Evolutionary conservation across 2,329 filamentous ascomycete species (phyloP), one percentile per base, ranked within the genome.

Genomic region (Acrocalymma vagum): DNA sequence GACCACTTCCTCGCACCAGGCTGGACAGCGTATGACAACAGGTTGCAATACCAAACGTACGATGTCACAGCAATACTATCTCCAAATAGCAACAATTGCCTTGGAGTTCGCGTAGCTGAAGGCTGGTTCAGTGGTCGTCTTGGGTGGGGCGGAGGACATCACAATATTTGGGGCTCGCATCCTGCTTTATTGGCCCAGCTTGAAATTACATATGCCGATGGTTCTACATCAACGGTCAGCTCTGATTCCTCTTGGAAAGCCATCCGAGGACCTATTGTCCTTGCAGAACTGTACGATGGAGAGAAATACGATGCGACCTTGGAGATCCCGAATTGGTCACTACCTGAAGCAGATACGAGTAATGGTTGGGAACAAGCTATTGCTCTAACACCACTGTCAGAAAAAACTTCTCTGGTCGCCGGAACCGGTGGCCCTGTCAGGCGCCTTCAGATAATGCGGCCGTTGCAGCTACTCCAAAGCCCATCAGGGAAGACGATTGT

Each of bases 21-120:
- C 0, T 82, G 78, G 78, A 74, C 75, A 22, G 72, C 70, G 3
- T 82, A 82, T 42, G 60, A 71, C 0, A 56, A 75, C 23, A 70
- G 78, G 0, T 69, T 77, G 10, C 63, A 71, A 1, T 83, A 82
- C 42, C 72, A 82, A 39, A 77, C 74, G 0, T 78, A 76, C 36
- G 77, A 83, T 40, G 74, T 83, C 1, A 72, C 71, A 0, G 42
- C 62, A 0, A 60, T 76, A 0, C 42, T 81, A 1, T 38, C 30
- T 4, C 18, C 41, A 6, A 15, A 36, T 5, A 54, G 51, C 0
- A 25, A 51, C 1, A 80, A 79, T 46, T 59, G 55, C 0, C 53
- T 79, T 16, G 71, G 63, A 1, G 63, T 71, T 5, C 62, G 69
- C 10, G 65, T 79, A 15, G 76, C 65, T 3, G 76, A 79, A 45